Evolutionary conservation across 2,329 filamentous ascomycete species (phyloP).

Genomic region (Alternaria conjuncta): DNA sequence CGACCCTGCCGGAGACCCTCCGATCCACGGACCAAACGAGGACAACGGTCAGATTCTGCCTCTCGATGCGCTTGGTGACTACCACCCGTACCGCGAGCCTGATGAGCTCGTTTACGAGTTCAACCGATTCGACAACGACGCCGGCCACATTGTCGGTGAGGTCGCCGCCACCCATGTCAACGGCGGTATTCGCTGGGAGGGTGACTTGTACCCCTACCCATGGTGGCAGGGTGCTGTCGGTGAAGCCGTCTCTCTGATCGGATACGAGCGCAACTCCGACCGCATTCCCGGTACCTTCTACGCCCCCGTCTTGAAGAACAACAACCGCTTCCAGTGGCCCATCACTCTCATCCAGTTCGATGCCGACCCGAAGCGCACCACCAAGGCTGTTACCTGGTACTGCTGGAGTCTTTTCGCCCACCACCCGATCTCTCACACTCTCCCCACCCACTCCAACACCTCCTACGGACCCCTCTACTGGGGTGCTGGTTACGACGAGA

Average conservation of each 20-base stretch:
- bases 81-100: slow-evolving; percentile 54
- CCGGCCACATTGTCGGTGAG: slow-evolving; percentile 43
- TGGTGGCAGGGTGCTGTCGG: slow-evolving; percentile 64
- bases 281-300: slow-evolving; percentile 59
- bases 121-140: slow-evolving; percentile 52
- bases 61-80: slow-evolving; percentile 41
- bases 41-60: slow-evolving; percentile 30
- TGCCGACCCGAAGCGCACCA: slow-evolving; percentile 46
- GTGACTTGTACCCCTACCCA: slow-evolving; percentile 29
- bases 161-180: slow-evolving; percentile 45
- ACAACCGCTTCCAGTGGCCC: slow-evolving; percentile 45
- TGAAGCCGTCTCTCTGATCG: slow-evolving; percentile 70
- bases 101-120: slow-evolving; percentile 52
- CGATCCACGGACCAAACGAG: slow-evolving; percentile 46
- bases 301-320: slow-evolving; percentile 44
- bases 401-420: slow-evolving; percentile 52
- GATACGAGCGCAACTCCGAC: slow-evolving; percentile 69
- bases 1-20: slow-evolving; percentile 33
- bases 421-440: slow-evolving; percentile 52
- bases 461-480: slow-evolving; percentile 55
- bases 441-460: slow-evolving; percentile 49
- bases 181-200: slow-evolving; percentile 37
- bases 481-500: slow-evolving; percentile 50
- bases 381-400: slow-evolving; percentile 40
- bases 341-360: slow-evolving; percentile 51